Conservation (phyloP, 2,329 filamentous ascomycete genomes). For the Lasiodiplodia sp. region DNA sequence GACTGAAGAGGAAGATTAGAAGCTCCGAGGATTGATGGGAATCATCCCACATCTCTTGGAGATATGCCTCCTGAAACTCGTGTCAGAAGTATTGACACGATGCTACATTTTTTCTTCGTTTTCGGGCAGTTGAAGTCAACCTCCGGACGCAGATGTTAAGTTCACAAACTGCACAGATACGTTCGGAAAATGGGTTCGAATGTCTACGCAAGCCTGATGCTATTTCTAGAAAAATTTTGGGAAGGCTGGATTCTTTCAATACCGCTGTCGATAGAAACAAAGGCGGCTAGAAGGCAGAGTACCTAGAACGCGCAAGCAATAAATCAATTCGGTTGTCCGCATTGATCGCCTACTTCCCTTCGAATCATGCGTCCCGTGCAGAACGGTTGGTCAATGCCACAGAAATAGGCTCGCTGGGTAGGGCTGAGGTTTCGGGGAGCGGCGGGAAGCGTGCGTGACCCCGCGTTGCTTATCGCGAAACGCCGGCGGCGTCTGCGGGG, state of each 20-base stretch:
- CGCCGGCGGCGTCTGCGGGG: slow-evolving; percentile 21
- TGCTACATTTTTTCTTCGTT: no score
- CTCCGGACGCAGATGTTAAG: neutral
- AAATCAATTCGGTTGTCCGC: neutral
- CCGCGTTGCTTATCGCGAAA: slow-evolving; percentile 19
- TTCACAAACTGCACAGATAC: no score
- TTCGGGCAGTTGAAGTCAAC: no score
- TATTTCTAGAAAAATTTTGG: no score
- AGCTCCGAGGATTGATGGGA: neutral
- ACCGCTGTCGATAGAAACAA: neutral
- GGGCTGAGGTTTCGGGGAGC: neutral
- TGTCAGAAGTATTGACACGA: neutral
- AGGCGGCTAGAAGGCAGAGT: neutral
- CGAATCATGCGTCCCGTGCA: neutral
- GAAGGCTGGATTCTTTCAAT: neutral
- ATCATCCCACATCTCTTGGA: neutral
- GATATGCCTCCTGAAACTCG: neutral
- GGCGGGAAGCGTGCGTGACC: slow-evolving; percentile 12
- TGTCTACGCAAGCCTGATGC: no score
- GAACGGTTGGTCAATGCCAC: no score
- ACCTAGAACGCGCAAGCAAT: neutral
- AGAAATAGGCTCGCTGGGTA: neutral
- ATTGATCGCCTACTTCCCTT: neutral
- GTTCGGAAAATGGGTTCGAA: no score
- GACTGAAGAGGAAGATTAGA: slow-evolving; percentile 33